Evolutionary conservation across 1,139 yeast species (phyloP), one percentile per base, ranked within the genome.

Genomic region (Spathaspora sp.): DNA sequence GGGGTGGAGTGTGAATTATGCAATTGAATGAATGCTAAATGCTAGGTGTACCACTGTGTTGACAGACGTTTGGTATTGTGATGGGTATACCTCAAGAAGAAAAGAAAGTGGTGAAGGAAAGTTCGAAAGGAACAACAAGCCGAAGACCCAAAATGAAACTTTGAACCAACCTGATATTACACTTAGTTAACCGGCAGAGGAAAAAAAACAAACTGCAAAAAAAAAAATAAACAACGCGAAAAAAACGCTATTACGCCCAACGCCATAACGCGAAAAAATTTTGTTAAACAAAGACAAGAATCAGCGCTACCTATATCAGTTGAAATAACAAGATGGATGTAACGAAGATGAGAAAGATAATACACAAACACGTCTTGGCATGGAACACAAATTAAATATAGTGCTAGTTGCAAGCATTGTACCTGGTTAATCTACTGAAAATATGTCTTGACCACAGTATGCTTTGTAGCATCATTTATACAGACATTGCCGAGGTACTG

Each of bases 171-270:
- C n/a, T n/a, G 36, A 29, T 31, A 13, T 31, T 13, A n/a, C 7
- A 15, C 36, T 7, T 15, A 15, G 13, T 13, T n/a, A 11, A 31
- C 36, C 16, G 36, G 13, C 27, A 25, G 8, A 25, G 38, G 20
- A 33, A 33, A 17, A 13, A 36, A 18, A 36, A 5, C 25, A 36
- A 18, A 18, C 38, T 18, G 25, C 25, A 36, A 36, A 18, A 36
- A 20, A 36, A 18, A 36, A 23, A 33, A 42, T 41, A 48, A 48
- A 48, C 51, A 48, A 48, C 51, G 50, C 51, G 51, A 44, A 46
- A 39, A 39, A 26, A 48, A 48, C 50, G 50, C 51, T 50, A 42
- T 43, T 36, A 39, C 13, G 13, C 24, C 20, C 26, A 25, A 26
- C 37, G 23, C 23, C 6, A 20, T 23, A 27, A 37, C 23, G 37